Evolutionary conservation across 371 early-diverging fungal species (phyloP).

Genomic region (Dentiscutata heterogama): DNA sequence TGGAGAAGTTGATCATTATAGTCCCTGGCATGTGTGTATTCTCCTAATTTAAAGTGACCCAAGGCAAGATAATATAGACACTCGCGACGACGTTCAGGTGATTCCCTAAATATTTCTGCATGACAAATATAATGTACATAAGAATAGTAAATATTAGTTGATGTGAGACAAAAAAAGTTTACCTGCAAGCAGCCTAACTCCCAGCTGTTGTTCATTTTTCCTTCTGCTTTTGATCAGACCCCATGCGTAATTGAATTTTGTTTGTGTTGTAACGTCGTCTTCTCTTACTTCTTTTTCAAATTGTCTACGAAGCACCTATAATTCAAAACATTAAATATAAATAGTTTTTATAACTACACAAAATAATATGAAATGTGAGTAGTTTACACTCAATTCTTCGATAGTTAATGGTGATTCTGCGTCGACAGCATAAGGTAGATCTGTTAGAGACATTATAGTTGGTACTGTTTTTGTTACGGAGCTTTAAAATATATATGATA

Average conservation of each 20-base stretch:
- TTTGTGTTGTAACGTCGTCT: constrained; percentile 67
- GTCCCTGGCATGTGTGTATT: constrained; percentile 83
- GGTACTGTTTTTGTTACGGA: too few species aligned
- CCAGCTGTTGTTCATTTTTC: constrained; percentile 74
- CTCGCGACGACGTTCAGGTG: constrained; percentile 89
- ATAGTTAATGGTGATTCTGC: constrained; percentile 45
- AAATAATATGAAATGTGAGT: background rate
- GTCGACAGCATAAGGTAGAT: constrained; percentile 45
- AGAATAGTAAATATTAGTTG: background rate
- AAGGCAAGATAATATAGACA: constrained; percentile 94
- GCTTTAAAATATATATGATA: too few species aligned
- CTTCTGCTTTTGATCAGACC: constrained; percentile 81
- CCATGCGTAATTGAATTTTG: constrained; percentile 98
- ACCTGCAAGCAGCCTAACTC: constrained; percentile 85
- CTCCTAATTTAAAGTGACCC: constrained; percentile 90
- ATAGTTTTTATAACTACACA: background rate
- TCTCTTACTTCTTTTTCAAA: constrained; percentile 74
- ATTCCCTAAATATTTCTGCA: constrained; percentile 86
- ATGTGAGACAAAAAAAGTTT: constrained; percentile 10
- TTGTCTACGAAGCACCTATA: constrained; percentile 76
- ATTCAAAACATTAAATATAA: background rate
- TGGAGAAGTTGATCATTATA: constrained; percentile 83
- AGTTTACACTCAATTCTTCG: constrained; percentile 51
- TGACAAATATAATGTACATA: background rate
- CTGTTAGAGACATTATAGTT: background rate